Evolutionary conservation across 1,284 basidiomycete species (phyloP), one percentile per base, ranked within the genome.

Genomic region (Stygiomarasmius scandens): DNA sequence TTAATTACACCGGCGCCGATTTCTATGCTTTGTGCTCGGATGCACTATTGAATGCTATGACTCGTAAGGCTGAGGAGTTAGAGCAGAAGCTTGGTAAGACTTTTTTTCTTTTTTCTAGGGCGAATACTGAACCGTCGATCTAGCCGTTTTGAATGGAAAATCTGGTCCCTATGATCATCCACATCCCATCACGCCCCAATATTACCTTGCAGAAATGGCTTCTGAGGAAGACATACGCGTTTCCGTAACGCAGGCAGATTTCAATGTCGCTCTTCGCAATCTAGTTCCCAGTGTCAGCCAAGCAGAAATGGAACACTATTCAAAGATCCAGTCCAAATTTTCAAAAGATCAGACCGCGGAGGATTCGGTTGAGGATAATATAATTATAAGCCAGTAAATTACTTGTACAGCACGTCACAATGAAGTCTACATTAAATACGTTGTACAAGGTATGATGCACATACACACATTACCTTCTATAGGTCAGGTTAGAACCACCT

Each of bases 11-110:
- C 2, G 95, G 97, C 24, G 97, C 97, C 34, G 97, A 99, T 73
- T 95, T 99, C 65, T 99, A 99, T 75, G 96, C 97, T 0, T 77
- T 99, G 14, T 98, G 96, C 70, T 92, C 95, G 2, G 97, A 99
- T 70, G 95, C 96, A 1, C 88, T 99, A 82, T 81, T 99, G 49
- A 93, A 93, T 69, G 93, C 96, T 6, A 97, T 99, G 90, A 90
- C 94, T 23, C 80, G 92, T 45, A 95, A 91, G 63, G 95, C 97
- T 0, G 81, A 84, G 63, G 84, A 84, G 49, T 77, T 99, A 12
- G 96, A 97, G 61, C 69, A 68, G 5, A 85, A 82, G 60, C 88
- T 95, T 54, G 82, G 87, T 84, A 68, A 64, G 78, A 55, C 12
- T 29, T 25, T 44, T 46, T 3, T 46, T 49, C 48, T 20, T 43